Conservation (phyloP, 2,329 filamentous ascomycete species). For the Alternaria sp. region DNA sequence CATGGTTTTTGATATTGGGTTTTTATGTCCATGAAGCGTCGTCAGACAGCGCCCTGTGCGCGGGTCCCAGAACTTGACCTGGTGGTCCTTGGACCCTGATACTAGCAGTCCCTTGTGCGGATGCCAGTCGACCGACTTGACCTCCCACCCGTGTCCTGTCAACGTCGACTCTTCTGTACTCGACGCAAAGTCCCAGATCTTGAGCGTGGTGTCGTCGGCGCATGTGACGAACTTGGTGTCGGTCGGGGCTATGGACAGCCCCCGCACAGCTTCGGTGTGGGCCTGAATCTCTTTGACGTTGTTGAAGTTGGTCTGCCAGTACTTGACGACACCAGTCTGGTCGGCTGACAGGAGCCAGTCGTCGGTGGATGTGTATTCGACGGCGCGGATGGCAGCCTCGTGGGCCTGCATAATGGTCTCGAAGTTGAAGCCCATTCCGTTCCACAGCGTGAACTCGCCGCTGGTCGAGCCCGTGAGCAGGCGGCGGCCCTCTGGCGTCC, state of each 20-base stretch:
- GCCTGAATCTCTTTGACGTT: conserved; percentile 95
- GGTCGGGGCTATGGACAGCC: conserved; percentile 90
- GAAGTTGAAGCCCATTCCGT: conserved; percentile 98
- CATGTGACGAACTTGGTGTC: conserved; percentile 97
- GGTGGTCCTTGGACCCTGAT: conserved; percentile 95
- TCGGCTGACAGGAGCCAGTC: conserved; percentile 97
- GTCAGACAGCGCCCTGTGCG: conserved; percentile 87
- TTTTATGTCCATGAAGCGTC: conserved; percentile 95
- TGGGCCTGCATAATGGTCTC: conserved; percentile 99
- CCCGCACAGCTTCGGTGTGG: conserved; percentile 86
- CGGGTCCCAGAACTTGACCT: conserved; percentile 99
- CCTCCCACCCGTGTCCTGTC: conserved; percentile 96
- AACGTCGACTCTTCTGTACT: conserved; percentile 83
- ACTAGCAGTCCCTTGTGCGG: conserved; percentile 92
- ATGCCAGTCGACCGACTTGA: conserved; percentile 97
- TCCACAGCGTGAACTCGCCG: conserved; percentile 98
- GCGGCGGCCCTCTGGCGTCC: conserved; percentile 94
- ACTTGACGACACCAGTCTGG: conserved; percentile 94
- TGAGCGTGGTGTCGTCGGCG: conserved; percentile 89
- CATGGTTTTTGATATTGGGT: conserved; percentile 89
- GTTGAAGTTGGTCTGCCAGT: conserved; percentile 99
- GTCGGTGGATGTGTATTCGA: conserved; percentile 91
- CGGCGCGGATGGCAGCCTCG: conserved; percentile 81
- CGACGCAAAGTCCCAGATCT: conserved; percentile 94
- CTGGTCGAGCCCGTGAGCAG: conserved; percentile 93